phyloP scores from a whole-genome alignment of 805 yeast genomes.

The Maudiozyma serrabonitensis region DNA sequence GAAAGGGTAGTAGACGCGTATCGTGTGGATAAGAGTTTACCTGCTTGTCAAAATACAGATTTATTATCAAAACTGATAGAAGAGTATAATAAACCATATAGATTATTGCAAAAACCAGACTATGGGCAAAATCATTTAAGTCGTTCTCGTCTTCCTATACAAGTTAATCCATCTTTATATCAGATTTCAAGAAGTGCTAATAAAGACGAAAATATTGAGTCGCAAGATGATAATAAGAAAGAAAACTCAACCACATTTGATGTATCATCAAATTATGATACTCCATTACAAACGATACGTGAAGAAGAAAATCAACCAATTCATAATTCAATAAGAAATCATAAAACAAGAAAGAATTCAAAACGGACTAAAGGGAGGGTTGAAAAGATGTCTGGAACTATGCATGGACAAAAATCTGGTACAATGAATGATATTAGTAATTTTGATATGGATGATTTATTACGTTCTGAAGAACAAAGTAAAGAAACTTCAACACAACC shows the following conservation, averaged over 20 bases:
- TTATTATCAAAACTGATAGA: constrained; percentile 1
- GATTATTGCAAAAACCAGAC: constrained; percentile 3
- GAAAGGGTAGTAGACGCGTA: constrained; percentile 16
- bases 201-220: too few species aligned
- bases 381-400: background rate
- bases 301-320: background rate
- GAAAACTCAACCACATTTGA: background rate
- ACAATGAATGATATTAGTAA: background rate
- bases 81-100: constrained; percentile 7
- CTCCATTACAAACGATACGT: constrained; percentile 4
- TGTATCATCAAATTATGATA: background rate
- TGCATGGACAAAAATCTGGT: background rate
- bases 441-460: background rate
- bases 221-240: background rate
- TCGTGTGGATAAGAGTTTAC: constrained; percentile 3
- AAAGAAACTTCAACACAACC: constrained; percentile 1
- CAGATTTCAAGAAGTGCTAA: too few species aligned
- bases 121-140: background rate
- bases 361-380: background rate
- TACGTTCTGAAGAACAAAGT: background rate
- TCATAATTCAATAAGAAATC: background rate
- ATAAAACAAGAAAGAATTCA: background rate
- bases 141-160: too few species aligned
- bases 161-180: too few species aligned
- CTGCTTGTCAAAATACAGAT: background rate